Base-by-base conservation (phyloP, 2,329 filamentous ascomycete genomes). In the Gliomastix tumulicola region DNA sequence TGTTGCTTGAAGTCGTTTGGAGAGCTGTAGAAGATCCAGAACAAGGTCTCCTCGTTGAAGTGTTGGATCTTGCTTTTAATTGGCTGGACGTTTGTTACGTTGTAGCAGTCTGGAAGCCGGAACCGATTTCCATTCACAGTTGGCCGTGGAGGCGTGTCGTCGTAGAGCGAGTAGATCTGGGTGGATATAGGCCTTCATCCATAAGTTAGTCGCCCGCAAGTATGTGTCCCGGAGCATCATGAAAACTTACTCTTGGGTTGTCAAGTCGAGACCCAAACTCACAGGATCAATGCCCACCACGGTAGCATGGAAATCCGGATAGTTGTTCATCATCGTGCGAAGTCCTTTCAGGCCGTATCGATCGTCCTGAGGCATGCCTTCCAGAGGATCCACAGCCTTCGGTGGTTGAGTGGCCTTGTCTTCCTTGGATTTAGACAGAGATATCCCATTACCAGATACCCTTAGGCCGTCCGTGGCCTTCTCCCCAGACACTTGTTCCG, bases 1-100 rank as follows among this genome's bases (percentile, higher is more conserved):
- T 78, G 71, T 51, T 83, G 79, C 53, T 79, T 76, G 23, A 72
- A 51, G 48, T 82, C 78, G 31, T 70, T 65, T 7, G 79, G 75
- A 41, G 74, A 79, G 56, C 74, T 79, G 55, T 83, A 82, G 50
- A 83, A 83, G 44, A 83, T 82, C 69, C 75, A 81, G 55, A 83
- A 76, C 33, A 83, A 59, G 1, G 79, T 81, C 56, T 83, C 79
- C 44, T 83, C 79, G 45, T 81, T 82, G 56, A 83, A 82, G 44
- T 71, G 80, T 28, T 66, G 65, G 34, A 82, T 78, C 55, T 82
- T 82, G 47, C 68, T 76, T 42, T 82, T 76, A 36, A 83, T 71
- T 4, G 75, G 68, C 44, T 79, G 76, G 19, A 81, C 76, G 42
- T 83, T 83, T 42, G 70, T 77, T 22, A 83, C 79, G 36, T 69